These are phyloP conservation scores for Coemansia nantahalensis DNA, from an alignment of 192 early-diverging fungal species.

Conservation along the genomic window DNA sequence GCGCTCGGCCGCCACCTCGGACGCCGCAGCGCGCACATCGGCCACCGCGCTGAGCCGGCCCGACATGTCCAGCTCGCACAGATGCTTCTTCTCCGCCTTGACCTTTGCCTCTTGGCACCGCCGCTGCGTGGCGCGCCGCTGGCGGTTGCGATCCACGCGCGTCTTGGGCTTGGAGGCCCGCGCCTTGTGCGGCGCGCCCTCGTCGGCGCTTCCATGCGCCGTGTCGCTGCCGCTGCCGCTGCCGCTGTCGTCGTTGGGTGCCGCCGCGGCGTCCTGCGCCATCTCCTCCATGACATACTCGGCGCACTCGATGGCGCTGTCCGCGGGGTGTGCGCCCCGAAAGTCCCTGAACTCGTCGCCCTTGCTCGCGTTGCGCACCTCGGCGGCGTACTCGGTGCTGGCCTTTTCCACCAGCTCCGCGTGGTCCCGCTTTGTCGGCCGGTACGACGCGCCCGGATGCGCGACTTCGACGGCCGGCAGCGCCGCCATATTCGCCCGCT, in stretches of 20 bases:
- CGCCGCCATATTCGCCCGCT: constrained; percentile 19
- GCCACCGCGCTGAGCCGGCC: constrained; percentile 53
- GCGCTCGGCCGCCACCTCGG: constrained; percentile 15
- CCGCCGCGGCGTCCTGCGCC: constrained; percentile 15
- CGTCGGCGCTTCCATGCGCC: constrained; percentile 10
- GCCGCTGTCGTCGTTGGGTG: constrained; percentile 11
- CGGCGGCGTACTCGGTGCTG: constrained; percentile 55
- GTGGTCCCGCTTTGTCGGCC: constrained; percentile 80
- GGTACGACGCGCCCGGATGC: constrained; percentile 89
- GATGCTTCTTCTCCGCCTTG: constrained; percentile 43
- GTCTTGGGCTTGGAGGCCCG: constrained; percentile 59
- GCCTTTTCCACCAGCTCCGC: constrained; percentile 63
- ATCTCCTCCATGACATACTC: constrained; percentile 27
- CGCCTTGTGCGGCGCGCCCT: constrained; percentile 4
- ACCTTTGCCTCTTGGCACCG: constrained; percentile 33
- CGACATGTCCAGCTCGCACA: constrained; percentile 54
- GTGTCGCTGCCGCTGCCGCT: constrained; percentile 15
- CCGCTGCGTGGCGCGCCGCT: constrained; percentile 43
- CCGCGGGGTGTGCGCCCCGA: constrained; percentile 7
- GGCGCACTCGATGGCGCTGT: constrained; percentile 29
- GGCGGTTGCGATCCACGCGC: constrained; percentile 57
- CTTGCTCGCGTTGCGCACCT: constrained; percentile 28
- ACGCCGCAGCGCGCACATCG: constrained; percentile 36
- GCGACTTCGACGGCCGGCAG: constrained; percentile 70
- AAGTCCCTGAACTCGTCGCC: constrained; percentile 11